These are phyloP conservation scores for Mollisiaceae sp. DNA, from an alignment of 2,329 filamentous ascomycete genomes.

Conservation along the genomic window DNA sequence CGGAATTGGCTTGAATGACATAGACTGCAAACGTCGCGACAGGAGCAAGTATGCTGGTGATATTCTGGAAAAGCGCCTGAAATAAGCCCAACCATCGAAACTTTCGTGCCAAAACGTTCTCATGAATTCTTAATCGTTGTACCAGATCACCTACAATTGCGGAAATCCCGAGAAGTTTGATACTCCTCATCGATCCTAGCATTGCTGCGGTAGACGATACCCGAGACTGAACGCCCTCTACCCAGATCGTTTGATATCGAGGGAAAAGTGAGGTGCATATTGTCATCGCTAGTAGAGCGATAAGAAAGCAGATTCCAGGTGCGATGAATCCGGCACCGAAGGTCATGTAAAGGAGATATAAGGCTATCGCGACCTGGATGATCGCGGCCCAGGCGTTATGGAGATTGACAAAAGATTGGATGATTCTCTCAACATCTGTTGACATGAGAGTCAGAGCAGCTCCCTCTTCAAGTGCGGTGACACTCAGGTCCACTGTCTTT, in stretches of 20 bases:
- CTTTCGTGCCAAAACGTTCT: not conserved
- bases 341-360: not conserved
- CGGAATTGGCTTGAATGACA: not conserved
- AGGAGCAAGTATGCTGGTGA: not conserved
- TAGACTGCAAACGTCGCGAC: not conserved
- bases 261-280: too few species aligned
- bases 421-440: not conserved
- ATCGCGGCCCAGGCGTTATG: not conserved
- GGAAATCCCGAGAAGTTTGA: too few species aligned
- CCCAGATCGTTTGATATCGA: not conserved
- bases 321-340: not conserved
- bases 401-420: not conserved
- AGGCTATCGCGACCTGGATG: not conserved
- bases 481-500: not conserved
- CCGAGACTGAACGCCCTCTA: not conserved
- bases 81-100: not conserved
- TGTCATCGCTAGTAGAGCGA: not conserved
- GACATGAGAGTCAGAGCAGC: constrained; percentile 4
- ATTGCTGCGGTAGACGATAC: too few species aligned
- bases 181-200: too few species aligned
- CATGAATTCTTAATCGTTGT: too few species aligned
- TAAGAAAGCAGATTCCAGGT: not conserved
- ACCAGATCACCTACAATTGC: too few species aligned
- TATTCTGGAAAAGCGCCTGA: not conserved
- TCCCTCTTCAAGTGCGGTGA: not conserved